A percentile compares a stretch with the other conserved stretches of the same genome.
Conservation (phyloP, 306 rosid species). For the Medicago arabica region DNA sequence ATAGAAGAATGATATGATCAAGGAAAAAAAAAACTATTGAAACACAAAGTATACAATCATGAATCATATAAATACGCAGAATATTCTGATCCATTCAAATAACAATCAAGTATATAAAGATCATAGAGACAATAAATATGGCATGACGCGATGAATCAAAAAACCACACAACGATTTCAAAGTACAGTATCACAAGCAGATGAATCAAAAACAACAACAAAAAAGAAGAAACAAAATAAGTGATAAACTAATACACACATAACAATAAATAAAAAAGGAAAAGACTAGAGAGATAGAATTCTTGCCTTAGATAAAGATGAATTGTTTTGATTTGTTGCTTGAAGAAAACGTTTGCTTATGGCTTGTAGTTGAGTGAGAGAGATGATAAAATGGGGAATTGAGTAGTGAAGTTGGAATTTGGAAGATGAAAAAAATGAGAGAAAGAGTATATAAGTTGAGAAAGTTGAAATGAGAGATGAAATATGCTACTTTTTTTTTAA, state of each 20-base stretch:
- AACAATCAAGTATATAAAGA: constrained; percentile 29
- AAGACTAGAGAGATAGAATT: constrained; percentile 7
- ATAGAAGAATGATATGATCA: background rate
- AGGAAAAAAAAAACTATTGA: background rate
- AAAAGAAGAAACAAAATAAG: too few species aligned
- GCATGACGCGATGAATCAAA: constrained; percentile 9
- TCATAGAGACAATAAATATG: background rate
- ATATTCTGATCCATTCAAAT: constrained; percentile 30
- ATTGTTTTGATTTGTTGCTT: constrained; percentile 38
- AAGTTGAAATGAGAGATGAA: background rate
- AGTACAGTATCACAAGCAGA: too few species aligned
- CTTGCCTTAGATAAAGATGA: constrained; percentile 57
- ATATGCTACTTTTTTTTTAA: background rate
- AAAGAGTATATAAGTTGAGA: constrained; percentile 29
- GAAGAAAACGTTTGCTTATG: constrained; percentile 35
- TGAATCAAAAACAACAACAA: too few species aligned
- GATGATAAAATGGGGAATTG: background rate
- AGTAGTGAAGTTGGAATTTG: constrained; percentile 25
- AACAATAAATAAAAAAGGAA: background rate
- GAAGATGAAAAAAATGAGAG: constrained; percentile 13
- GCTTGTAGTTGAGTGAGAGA: background rate
- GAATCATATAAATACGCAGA: background rate
- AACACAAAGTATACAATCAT: background rate
- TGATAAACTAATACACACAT: background rate
- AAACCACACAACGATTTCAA: too few species aligned